Base-by-base conservation (phyloP, 2,329 filamentous ascomycete species). In the Ceratocystis papillata region DNA sequence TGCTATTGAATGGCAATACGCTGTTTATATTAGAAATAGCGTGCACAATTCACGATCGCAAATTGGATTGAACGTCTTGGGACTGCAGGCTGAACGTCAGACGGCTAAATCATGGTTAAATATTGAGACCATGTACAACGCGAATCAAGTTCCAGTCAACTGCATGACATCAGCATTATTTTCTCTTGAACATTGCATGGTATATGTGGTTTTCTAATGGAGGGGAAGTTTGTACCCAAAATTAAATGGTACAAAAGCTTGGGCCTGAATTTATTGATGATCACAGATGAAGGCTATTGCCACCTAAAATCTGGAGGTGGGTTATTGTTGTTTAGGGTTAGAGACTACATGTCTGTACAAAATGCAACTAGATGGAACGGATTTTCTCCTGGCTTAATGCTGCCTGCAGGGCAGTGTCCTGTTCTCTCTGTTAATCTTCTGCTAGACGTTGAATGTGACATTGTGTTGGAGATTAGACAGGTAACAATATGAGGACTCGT, bases 61-160 rank as follows among this genome's bases (percentile, higher is more conserved):
- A 41, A 41, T 41, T 41, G 37, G 37, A 53, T 25, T 20, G 48
- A 22, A 3, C 22, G 7, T 53, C 48, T 28, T 57, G 28, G 8
- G 37, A 37, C 17, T 59, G 55, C 33, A 57, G 3, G 28, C 22
- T 59, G 15, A 59, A 59, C 53, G 41, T 66, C n/a, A 37, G 4
- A 10, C 62, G 62, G 65, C 57, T 45, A 44, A 64, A 62, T 10
- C 37, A 30, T 57, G 62, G 65, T 44, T 67, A 64, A 64, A 64
- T 5, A 44, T 7, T 22, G 33, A 25, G 8, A 6, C 8, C 45
- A 62, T 44, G 33, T 62, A 45, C 44, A n/a, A 44, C 44, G 37
- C 20, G n/a, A 61, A 37, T 15, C 3, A 30, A 37, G 17, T 8
- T 28, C 10, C 8, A 28, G 30, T 28, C 12, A 6, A 28, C 62